Conservation (phyloP, 1,284 basidiomycete species). For the Leccinum fuscescens region DNA sequence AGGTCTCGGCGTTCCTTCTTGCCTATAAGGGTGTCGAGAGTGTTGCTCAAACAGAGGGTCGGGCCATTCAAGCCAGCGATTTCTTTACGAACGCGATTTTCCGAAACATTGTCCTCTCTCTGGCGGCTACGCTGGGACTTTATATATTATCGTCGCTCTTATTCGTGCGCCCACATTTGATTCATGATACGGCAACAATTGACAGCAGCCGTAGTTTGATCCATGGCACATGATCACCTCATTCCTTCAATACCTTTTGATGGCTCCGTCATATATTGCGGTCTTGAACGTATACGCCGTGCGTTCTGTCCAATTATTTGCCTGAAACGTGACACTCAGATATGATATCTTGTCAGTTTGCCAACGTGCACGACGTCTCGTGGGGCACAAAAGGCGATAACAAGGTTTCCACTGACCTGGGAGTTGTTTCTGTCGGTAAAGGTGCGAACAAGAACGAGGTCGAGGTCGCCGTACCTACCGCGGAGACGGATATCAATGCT, state of each 20-base stretch:
- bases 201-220: slow-evolving; percentile 56
- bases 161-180: slow-evolving; percentile 60
- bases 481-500: slow-evolving; percentile 84
- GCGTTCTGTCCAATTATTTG: slow-evolving; percentile 32
- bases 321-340: slow-evolving; percentile 6
- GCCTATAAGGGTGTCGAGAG: slow-evolving; percentile 77
- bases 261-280: slow-evolving; percentile 91
- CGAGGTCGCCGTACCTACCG: slow-evolving; percentile 77
- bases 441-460: slow-evolving; percentile 64
- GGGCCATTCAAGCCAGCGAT: slow-evolving; percentile 48
- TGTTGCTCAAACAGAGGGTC: slow-evolving; percentile 45
- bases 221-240: slow-evolving; percentile 94
- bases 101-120: slow-evolving; percentile 81
- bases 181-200: slow-evolving; percentile 1
- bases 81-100: slow-evolving; percentile 80
- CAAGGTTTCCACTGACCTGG: slow-evolving; percentile 80
- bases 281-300: slow-evolving; percentile 89
- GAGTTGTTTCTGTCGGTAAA: slow-evolving; percentile 64
- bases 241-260: slow-evolving; percentile 90
- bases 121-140: slow-evolving; percentile 83
- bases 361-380: slow-evolving; percentile 85
- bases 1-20: slow-evolving; percentile 77
- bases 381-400: slow-evolving; percentile 95
- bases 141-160: slow-evolving; percentile 80
- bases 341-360: slow-evolving; percentile 51